Base-by-base conservation (phyloP, 2,329 filamentous ascomycete genomes). In the Fusarium algeriense region DNA sequence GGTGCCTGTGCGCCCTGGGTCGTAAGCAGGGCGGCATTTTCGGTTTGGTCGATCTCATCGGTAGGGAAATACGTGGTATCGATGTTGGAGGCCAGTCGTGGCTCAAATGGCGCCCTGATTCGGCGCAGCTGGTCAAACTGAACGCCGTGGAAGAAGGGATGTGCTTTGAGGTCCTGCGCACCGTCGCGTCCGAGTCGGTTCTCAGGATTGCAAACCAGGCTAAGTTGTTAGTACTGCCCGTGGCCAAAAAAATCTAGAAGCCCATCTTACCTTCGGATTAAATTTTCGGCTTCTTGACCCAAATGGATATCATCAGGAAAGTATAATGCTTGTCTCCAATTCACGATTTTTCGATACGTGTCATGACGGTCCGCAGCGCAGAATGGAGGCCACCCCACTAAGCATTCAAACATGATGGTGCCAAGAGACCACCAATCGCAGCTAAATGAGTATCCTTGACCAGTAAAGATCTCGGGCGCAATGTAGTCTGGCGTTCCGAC, bases 401-500 rank as follows among this genome's bases (percentile, higher is more conserved):
- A 87, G 82, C 96, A 99, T 83, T 99, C 96, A 77, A 98, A 99
- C 96, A 99, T 98, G 83, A 99, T 99, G 45, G 96, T 98, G 57
- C 96, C 96, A 53, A 99, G 88, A 26, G 93, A 97, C 96, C 96
- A 99, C 96, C 96, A 99, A 85, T 99, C 96, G 81, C 96, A 99
- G 80, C 97, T 92, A 78, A 95, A 97, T 63, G 94, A 93, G 84
- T 99, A 99, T 52, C 96, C 96, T 77, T 97, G 93, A 20, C 95
- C 95, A 49, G 93, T 97, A 82, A 99, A 98, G 76, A 99, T 98
- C 81, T 99, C 96, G 5, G 96, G 96, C 2, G 96, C 96, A 79
- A 99, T 99, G 81, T 99, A 99, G 82, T 99, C 96, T 13, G 96
- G 96, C 3, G 96, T 99, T 72, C 96, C 96, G 70, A 99, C 96